Evolutionary conservation across 1,284 basidiomycete genomes (phyloP), one percentile per base, ranked within the genome.

Genomic region (Xerocomus amazonicus): DNA sequence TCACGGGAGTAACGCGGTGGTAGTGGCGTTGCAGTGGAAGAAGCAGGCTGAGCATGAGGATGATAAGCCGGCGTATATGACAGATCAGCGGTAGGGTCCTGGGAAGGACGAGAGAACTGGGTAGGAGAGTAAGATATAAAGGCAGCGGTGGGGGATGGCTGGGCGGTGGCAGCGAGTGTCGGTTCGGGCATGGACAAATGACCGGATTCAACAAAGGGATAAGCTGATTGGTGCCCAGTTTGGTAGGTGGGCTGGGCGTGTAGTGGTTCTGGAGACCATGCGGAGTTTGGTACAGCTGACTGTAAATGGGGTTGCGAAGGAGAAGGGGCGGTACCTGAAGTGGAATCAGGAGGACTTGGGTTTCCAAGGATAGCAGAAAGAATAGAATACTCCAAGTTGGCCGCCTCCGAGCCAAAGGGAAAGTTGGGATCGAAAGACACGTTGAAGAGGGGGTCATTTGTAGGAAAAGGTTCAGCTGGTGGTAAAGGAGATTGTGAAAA

Each of bases 381-480:
- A 54, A 95, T 93, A 42, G 90, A 91, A 69, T 95, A 95, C 65
- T 96, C 93, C 52, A 94, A 76, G 66, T 92, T 93, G 13, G 90
- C 90, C 14, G 88, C 88, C 66, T 93, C 90, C 37, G 90, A 90
- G 43, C 85, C 89, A 66, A 92, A 92, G 35, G 80, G 62, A 64
- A 83, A 84, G 60, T 71, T 74, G 47, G 81, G 77, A 62, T 87
- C 80, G 62, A 86, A 79, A 26, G 81, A 61, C 17, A 82, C 67
- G 55, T 78, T 74, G 62, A 84, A 81, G 57, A 91, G 76, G 8
- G 82, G 74, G 54, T 86, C 81, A 51, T 68, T 76, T 57, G 74
- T 73, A 45, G 73, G 65, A 60, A 79, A 78, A 16, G 73, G 67
- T 57, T 83, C 77, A 42, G 74, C 74, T 77, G 54, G 4, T 40